Evolutionary conservation across 805 yeast species (phyloP), one percentile per base, ranked within the genome.

Genomic region (Candida tallmaniae): DNA sequence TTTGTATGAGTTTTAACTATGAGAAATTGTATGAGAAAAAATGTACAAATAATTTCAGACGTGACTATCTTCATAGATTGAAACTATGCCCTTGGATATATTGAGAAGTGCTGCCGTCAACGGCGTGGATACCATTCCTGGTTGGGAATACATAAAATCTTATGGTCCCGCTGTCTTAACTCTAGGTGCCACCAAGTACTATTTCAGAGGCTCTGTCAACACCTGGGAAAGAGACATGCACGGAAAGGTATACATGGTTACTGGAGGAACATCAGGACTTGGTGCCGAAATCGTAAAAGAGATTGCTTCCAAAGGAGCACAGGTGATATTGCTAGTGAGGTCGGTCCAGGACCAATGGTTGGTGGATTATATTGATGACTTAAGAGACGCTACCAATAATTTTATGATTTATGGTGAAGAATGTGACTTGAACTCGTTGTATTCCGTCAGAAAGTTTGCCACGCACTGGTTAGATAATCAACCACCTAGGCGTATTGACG

Each of bases 261-360:
- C 93, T 0, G 98, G 98, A n/a, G 98, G 95, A 2, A 90, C 97
- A 0, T 73, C 94, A 1, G 97, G 97, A 0, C 55, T 87, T 40
- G 98, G 98, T 0, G 82, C 90, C 0, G 73, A 76, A 3, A 72
- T 84, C 4, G 93, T 76, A 0, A 66, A 70, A 23, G 88, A 88
- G 21, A 54, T 93, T 48, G 97, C 97, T 0, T 36, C 45, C 0
- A 60, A 76, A 32, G 98, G 98, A 3, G 97, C 97, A 0, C 97
- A 93, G 54, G 48, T 90, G 32, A 75, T 93, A 21, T 51, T 90
- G 30, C 62, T 87, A 29, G 81, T 84, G 23, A 64, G 90, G 27
- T 70, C 79, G 4, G 55, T 75, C 3, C 88, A 83, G 48, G 74
- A 71, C 39, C 39, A 42, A 12, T 90, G 96, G 95, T 57, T 83